Evolutionary conservation across 768 basidiomycete genomes (phyloP), one percentile per base, ranked within the genome.

Genomic region (Boletales sp.): DNA sequence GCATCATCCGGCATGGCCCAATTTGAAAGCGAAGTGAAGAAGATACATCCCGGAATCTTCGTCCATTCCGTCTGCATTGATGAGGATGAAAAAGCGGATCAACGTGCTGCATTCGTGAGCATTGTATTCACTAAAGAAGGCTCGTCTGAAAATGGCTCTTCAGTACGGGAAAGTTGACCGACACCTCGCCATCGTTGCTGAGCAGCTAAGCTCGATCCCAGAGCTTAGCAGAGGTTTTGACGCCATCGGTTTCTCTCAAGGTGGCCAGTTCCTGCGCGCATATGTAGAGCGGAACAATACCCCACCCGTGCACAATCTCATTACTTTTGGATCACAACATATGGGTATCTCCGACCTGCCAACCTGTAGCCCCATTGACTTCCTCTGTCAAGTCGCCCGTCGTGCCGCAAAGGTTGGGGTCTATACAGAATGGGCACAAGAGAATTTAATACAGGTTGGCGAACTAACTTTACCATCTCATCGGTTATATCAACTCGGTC

Each of bases 221-320:
- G 83, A 91, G 58, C 76, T 94, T 14, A 53, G 72, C 42, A 59
- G 60, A 28, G 91, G 91, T 3, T 94, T 93, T 57, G 90, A 92
- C 62, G 91, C 87, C 14, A 83, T 94, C 45, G 91, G 91, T 1
- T 85, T 94, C 67, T 93, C 90, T 1, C 91, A 94, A 78, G 90
- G 85, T 17, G 90, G 90, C 6, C 91, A 91, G 61, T 93, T 94
- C 66, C 76, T 92, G 34, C 80, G 91, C n/a, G 90, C 84, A 30
- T 93, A 90, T 57, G 79, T 87, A 17, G 86, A 93, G 58, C 72
- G 80, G 19, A 83, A 83, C 65, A 91, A 91, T 62, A 61, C 66
- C 3, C 91, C 89, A 1, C 83, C 83, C 0, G 72, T 92, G 4
- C 72, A 84, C 64, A 94, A 92, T 65, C 79, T 94, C 55, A 80